These are phyloP conservation scores for Cenococcum geophilum DNA, from an alignment of 495 filamentous ascomycete genomes.

Conservation along the genomic window DNA sequence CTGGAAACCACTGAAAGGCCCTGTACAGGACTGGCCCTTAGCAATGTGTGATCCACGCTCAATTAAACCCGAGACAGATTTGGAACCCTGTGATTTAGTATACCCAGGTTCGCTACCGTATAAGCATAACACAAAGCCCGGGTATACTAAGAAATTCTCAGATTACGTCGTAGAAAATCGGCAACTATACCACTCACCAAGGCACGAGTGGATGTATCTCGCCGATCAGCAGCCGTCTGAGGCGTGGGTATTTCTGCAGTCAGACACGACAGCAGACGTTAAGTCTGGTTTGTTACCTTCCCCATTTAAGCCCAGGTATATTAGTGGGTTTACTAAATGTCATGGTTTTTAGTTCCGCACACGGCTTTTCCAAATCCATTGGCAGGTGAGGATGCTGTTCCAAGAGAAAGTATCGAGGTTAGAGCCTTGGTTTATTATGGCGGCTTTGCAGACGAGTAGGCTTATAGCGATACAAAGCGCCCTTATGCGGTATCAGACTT, in stretches of 20 bases:
- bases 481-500: too few species aligned
- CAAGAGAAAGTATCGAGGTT: constrained; percentile 13
- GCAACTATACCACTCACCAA: constrained; percentile 1
- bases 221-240: constrained; percentile 5
- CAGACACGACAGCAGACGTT: constrained; percentile 1
- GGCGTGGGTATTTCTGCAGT: constrained; percentile 11
- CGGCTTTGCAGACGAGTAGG: constrained; percentile 3
- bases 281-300: neutral
- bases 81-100: constrained; percentile 8
- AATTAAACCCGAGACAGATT: constrained; percentile 4
- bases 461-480: too few species aligned
- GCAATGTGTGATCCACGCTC: constrained; percentile 6
- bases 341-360: neutral
- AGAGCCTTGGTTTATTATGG: constrained; percentile 8
- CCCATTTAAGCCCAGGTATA: too few species aligned
- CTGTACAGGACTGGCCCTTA: constrained; percentile 9
- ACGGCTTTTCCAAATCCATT: neutral
- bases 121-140: too few species aligned
- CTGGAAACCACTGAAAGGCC: constrained; percentile 7
- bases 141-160: too few species aligned
- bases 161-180: constrained; percentile 12
- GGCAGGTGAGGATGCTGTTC: neutral
- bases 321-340: too few species aligned
- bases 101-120: neutral
- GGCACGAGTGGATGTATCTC: constrained; percentile 8